Base-by-base conservation (phyloP, 1,284 basidiomycete genomes). In the Leccinum angustisporum region DNA sequence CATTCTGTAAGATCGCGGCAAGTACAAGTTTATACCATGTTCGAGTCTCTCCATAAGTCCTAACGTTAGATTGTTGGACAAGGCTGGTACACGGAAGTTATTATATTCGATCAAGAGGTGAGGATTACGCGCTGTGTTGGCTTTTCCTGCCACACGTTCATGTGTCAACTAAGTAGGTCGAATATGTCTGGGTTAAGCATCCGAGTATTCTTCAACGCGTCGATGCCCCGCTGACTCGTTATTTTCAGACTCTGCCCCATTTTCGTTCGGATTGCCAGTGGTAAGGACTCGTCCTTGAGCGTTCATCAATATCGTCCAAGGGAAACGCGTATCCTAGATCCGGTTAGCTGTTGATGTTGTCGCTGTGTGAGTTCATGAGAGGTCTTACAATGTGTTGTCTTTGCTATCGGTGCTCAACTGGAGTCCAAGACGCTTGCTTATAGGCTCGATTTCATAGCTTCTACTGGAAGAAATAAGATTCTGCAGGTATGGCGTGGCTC, bases 271-370 rank as follows among this genome's bases (percentile, higher is more conserved):
- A 40, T 25, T 55, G 18, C 18, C 18, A 21, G 18, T 21, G 16
- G 54, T 55, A n/a, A 4, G 40, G 10, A 18, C 40, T n/a, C 16
- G 54, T 55, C 34, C 14, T 25, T 36, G 54, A 55, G 16, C 10
- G 8, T 7, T 11, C 18, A 18, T 43, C 40, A 18, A 25, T 27
- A n/a, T 16, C 0, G 33, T 34, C 13, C 13, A 13, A 21, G 36
- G 8, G 53, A 16, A 55, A 18, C 25, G 7, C 5, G n/a, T 9
- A 16, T 2, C n/a, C 25, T n/a, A 66, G 65, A 63, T 66, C 30
- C 64, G 64, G 16, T 68, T 66, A 11, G 33, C 57, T 7, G 66
- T 60, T n/a, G 34, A 66, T 56, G 56, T 27, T 0, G 10, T 43
- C 7, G 40, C 60, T 14, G 51, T 68, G 66, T 60, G 14, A 63